These are phyloP conservation scores for Crithidia acanthocephali DNA, from an alignment of 208 protist genomes.

Conservation along the genomic window DNA sequence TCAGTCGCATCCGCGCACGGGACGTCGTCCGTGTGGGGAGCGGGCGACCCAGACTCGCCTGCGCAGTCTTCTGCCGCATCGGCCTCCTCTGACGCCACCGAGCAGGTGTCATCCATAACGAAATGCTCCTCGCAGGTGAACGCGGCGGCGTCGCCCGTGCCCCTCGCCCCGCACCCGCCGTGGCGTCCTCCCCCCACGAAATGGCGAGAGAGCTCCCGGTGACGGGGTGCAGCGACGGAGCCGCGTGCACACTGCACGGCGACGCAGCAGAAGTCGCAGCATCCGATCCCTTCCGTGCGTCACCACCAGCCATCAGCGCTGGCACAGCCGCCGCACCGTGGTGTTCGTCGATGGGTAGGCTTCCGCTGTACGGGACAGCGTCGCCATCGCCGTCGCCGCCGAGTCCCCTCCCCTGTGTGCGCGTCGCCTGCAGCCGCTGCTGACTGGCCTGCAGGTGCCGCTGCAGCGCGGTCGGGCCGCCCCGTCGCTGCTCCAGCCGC, in stretches of 20 bases:
- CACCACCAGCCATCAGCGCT: no score
- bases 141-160: background rate
- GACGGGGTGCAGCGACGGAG: background rate
- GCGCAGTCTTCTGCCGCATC: no score
- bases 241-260: background rate
- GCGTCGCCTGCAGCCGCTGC: conserved; percentile 21
- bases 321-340: no score
- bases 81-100: background rate
- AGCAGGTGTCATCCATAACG: background rate
- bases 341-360: no score
- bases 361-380: no score
- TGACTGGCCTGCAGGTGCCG: conserved; percentile 36
- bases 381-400: background rate
- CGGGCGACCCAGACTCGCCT: no score
- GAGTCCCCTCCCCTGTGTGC: background rate
- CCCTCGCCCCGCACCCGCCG: background rate
- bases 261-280: background rate
- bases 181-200: conserved; percentile 9
- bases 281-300: no score
- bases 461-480: conserved; percentile 26
- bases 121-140: background rate
- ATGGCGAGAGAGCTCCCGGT: background rate
- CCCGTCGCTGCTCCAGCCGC: conserved; percentile 28
- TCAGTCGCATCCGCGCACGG: no score
- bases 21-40: no score